phyloP scores from a whole-genome alignment of 176 grass and related monocot species.

The Saccharum officinarum region DNA sequence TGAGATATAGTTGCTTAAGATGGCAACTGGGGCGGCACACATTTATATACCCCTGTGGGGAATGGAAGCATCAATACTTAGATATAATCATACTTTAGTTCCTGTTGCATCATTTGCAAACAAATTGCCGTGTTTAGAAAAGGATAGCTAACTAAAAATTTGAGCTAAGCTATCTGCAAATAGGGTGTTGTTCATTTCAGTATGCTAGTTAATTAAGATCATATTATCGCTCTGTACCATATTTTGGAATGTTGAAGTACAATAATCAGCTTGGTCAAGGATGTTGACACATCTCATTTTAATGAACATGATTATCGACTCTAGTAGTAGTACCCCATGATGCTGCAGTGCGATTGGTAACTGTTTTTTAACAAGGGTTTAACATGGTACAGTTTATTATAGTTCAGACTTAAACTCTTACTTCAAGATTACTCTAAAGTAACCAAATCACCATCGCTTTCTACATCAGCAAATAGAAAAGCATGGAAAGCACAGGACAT shows the following conservation, averaged over 20 bases:
- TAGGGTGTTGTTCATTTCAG: not conserved
- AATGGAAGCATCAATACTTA: constrained; percentile 8
- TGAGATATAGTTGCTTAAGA: constrained; percentile 45
- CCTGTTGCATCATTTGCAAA: constrained; percentile 2
- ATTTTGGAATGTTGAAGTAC: not conserved
- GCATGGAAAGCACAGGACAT: not conserved
- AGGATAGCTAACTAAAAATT: not conserved
- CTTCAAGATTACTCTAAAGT: constrained; percentile 39
- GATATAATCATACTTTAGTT: not conserved
- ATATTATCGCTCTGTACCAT: not conserved
- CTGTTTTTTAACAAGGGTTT: not conserved
- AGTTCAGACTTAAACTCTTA: constrained; percentile 21
- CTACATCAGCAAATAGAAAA: constrained; percentile 32
- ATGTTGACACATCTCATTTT: not conserved
- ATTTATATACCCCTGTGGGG: not conserved
- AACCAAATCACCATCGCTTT: constrained; percentile 18
- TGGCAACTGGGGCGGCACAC: not conserved
- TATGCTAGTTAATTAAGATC: constrained; percentile 6
- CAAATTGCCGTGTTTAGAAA: not conserved
- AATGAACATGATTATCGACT: not conserved
- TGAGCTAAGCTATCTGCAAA: not conserved
- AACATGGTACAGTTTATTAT: not conserved
- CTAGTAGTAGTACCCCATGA: not conserved
- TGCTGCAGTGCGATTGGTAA: not conserved
- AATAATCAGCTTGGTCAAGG: not conserved